phyloP scores from a whole-genome alignment of 2,329 filamentous ascomycete genomes.

The Davidsoniella eucalypti region DNA sequence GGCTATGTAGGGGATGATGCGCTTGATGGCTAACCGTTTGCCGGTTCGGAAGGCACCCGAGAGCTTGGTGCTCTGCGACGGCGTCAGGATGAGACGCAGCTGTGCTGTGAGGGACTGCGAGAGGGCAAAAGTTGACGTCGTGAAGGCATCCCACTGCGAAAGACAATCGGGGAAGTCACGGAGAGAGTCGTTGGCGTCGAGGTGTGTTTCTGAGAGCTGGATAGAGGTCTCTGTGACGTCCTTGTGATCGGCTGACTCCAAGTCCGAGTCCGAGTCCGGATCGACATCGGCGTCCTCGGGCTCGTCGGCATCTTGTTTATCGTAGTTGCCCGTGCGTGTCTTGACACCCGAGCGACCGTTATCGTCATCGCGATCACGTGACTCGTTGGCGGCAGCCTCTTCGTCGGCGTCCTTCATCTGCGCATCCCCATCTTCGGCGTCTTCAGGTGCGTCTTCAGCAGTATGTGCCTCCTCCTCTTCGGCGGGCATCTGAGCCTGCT shows the following conservation, averaged over 20 bases:
- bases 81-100: constrained; percentile 84
- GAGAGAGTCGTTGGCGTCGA: constrained; percentile 34
- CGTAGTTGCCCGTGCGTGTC: constrained; percentile 40
- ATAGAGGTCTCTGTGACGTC: constrained; percentile 37
- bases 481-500: constrained; percentile 30
- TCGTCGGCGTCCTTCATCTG: constrained; percentile 7
- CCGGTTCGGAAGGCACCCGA: constrained; percentile 93
- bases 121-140: constrained; percentile 67
- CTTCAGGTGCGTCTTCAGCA: constrained; percentile 22
- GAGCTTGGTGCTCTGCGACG: constrained; percentile 88
- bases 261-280: constrained; percentile 26
- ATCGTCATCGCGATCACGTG: constrained; percentile 21
- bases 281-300: constrained; percentile 21
- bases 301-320: constrained; percentile 29
- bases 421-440: constrained; percentile 27
- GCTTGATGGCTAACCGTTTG: constrained; percentile 97
- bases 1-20: constrained; percentile 98
- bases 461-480: constrained; percentile 23
- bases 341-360: constrained; percentile 43
- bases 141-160: constrained; percentile 70
- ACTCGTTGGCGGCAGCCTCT: background rate
- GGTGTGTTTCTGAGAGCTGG: constrained; percentile 58
- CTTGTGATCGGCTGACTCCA: constrained; percentile 28
- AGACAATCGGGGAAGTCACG: constrained; percentile 41
- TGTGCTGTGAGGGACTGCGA: constrained; percentile 86